Base-by-base conservation (phyloP, 139 green algal species). In the Coccomyxa sp. region DNA sequence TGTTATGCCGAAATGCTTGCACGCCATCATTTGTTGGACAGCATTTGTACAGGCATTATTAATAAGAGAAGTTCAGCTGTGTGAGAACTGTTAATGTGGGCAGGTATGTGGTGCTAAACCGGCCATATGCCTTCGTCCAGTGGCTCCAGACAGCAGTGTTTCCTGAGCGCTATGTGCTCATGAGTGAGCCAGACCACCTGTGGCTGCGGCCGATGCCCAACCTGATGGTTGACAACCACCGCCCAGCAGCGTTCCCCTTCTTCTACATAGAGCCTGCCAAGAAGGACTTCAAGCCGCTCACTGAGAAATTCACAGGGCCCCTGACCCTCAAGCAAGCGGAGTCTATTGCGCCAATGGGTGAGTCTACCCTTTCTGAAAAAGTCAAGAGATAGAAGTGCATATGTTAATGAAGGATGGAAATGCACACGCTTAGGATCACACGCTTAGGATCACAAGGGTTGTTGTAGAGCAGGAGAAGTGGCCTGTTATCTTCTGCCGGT, bases 151-250 rank as follows among this genome's bases (percentile, higher is more conserved):
- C 92, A 77, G 87, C 88, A 13, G 90, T 89, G 13, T 97, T 98
- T 81, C 85, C 89, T 18, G 96, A 99, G 88, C 89, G 94, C 78
- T 98, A 95, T 58, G 90, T 99, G 23, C 90, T 99, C 28, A 99
- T 99, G 96, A 90, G 89, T 10, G 97, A 99, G 87, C 97, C 97
- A 0, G 97, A 99, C 88, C 96, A 99, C 89, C 84, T 99, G 32
- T 96, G 97, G 88, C 82, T 99, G 67, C 89, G 92, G 67, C 97
- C 97, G 31, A 87, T 99, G 81, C 94, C 94, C 67, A 99, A 99
- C 87, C 92, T 98, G 57, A 98, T 98, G 94, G 81, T 67, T 32
- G 71, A 16, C 66, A 76, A 74, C 38, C 1, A n/a, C 13, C 27
- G 18, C 31, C 83, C 90, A 87, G 95, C 95, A 0, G 92, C 95